Base-by-base conservation (phyloP, 306 rosid species). In the Pyrus pyrifolia region DNA sequence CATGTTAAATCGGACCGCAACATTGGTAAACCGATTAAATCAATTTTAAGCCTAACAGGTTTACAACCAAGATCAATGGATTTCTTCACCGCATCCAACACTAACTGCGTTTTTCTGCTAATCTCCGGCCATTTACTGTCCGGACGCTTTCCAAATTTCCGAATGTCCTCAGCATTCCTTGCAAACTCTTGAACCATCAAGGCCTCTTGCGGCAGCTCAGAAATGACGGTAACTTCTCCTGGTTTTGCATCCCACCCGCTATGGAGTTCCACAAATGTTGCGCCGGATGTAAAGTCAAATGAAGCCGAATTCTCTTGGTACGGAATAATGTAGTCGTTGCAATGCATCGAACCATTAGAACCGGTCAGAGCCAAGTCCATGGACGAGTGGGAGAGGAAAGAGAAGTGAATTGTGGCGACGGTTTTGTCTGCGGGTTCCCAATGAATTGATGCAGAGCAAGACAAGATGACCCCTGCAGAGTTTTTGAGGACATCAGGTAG, bases 151-250 rank as follows among this genome's bases (percentile, higher is more conserved):
- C 88, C 85, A 29, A 68, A 23, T 75, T 76, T 81, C 75, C 76
- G 66, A 65, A 90, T 84, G 49, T 78, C 85, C 19, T 61, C 64
- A 65, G 73, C 87, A 68, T 85, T 85, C 74, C 88, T 78, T 30
- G 90, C 82, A 78, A 90, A 76, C 78, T 89, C 93, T 81, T 85
- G 83, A 29, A 93, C 91, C 96, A 93, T 89, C 52, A 89, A 52
- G 81, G 90, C 91, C 68, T 93, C 98, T 72, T 93, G 98, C 14
- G 94, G 94, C 70, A 86, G 86, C 83, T 83, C 63, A 67, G 69
- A 77, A 45, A 46, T 78, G 70, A 86, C 90, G 45, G 59, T 81
- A 78, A 88, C 84, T 69, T 83, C 86, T 84, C 86, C 86, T 17
- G 92, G 91, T 57, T 5, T 68, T 65, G 61, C 73, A 81, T 84